Percentiles rank a stretch among this genome's conserved stretches.
Evolutionary conservation across 768 basidiomycete genomes (phyloP).

Genomic region (Tricholoma furcatifolium): DNA sequence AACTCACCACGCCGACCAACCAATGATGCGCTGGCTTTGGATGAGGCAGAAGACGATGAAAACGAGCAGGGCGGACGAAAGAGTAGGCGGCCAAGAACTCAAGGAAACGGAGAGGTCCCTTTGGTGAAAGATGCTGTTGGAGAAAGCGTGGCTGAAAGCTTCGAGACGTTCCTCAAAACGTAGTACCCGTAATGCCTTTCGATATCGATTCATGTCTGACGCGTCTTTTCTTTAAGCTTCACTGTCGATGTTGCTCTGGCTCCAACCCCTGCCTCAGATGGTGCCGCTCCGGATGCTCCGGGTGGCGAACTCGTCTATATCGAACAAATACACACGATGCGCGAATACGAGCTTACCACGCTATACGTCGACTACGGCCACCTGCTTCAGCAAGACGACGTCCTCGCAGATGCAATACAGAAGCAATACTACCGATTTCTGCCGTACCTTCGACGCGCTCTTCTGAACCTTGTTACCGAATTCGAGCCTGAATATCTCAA

Average conservation of each 20-base stretch:
- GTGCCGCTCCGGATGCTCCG: constrained; percentile 47
- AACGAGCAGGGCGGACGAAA: constrained; percentile 35
- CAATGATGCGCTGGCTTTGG: constrained; percentile 54
- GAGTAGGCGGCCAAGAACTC: constrained; percentile 48
- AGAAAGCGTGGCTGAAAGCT: constrained; percentile 90
- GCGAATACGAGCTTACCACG: constrained; percentile 90
- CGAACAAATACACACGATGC: constrained; percentile 94
- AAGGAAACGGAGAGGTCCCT: constrained; percentile 68
- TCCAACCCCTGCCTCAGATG: constrained; percentile 80
- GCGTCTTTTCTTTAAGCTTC: constrained; percentile 51
- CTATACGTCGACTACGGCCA: constrained; percentile 96
- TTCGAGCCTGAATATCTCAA: constrained; percentile 95
- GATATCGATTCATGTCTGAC: constrained; percentile 5
- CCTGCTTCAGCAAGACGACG: constrained; percentile 85
- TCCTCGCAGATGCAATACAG: constrained; percentile 90
- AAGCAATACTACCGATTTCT: constrained; percentile 97
- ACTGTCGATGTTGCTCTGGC: constrained; percentile 79
- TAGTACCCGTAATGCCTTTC: constrained; percentile 53
- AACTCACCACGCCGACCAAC: constrained; percentile 40
- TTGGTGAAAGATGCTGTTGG: constrained; percentile 93
- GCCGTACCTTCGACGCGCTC: constrained; percentile 88
- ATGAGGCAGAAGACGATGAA: constrained; percentile 47
- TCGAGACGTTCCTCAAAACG: constrained; percentile 91
- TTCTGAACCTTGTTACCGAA: constrained; percentile 85
- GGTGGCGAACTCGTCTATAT: constrained; percentile 79